Evolutionary conservation across 805 yeast species (phyloP), one percentile per base, ranked within the genome.

Genomic region (Lachancea sp.): DNA sequence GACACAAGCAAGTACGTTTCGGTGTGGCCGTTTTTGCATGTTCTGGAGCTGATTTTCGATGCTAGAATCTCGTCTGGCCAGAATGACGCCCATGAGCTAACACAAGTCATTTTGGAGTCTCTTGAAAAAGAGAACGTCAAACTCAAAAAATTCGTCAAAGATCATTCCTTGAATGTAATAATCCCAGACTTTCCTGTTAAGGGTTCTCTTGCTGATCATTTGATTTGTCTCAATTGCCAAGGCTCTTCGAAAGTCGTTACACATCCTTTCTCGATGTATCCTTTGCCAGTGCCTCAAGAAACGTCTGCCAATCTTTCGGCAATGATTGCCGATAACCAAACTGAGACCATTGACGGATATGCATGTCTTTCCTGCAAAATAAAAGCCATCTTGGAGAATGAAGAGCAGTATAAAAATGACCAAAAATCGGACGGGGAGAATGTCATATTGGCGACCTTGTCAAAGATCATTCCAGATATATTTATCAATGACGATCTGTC

Each of bases 71-170:
- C 95, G 2, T 69, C 84, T 30, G 78, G 77, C 38, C 99, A 93
- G 62, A 95, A 91, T 58, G 99, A 91, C 67, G 96, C 98, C 0
- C 97, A 93, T 56, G 99, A 91, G 58, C 71, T 93, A 51, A 75
- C 91, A 26, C 95, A 88, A 59, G 65, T 87, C 42, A 72, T 90
- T 17, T 67, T 91, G 18, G 95, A 90, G 56, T 81, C 91, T 0
- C 68, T 93, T 41, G 80, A 83, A 41, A 73, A 72, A 44, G 97
- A 91, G 58, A 72, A 76, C 52, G 55, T 68, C 9, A 66, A 64
- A 36, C 48, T 81, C 38, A 63, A 60, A 29, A 68, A 65, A 39
- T 68, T 67, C 41, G 52, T 52, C 10, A 55, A 54, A 29, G 44
- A 41, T 11, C 48, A 50, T 9, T 42, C 45, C 1, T 37, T 54